phyloP scores from a whole-genome alignment of 129 eudicot genomes.

The Ambrosia artemisiifolia region DNA sequence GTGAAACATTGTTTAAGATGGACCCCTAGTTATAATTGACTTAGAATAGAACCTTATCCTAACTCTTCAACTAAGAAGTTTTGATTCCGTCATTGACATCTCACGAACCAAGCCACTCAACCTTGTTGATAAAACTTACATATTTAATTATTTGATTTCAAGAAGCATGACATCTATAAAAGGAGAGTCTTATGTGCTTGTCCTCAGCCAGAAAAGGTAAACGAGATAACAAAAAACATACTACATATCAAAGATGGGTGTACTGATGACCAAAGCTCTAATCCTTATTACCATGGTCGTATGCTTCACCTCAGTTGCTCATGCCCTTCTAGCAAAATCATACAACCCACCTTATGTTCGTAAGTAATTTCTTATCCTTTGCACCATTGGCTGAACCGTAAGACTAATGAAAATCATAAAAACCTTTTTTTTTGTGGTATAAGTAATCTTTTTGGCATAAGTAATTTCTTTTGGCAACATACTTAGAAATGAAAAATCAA shows the following conservation, averaged over 20 bases:
- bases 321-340: conserved; percentile 29
- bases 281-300: conserved; percentile 14
- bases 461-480: too few relatives aligned
- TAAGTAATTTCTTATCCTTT: conserved; percentile 19
- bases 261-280: conserved; percentile 10
- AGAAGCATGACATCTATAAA: conserved; percentile 14
- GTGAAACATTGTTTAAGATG: too few relatives aligned
- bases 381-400: too few relatives aligned
- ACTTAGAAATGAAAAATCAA: too few relatives aligned
- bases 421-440: too few relatives aligned
- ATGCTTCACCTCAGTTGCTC: conserved; percentile 17
- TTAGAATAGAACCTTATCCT: too few relatives aligned
- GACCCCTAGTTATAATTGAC: too few relatives aligned
- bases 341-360: conserved; percentile 36
- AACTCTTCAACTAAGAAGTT: too few relatives aligned
- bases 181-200: not conserved
- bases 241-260: conserved; percentile 13
- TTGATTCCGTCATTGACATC: too few relatives aligned
- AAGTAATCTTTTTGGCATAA: too few relatives aligned
- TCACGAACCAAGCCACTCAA: not conserved
- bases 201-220: not conserved
- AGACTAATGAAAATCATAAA: too few relatives aligned
- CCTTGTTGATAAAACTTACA: not conserved
- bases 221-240: not conserved
- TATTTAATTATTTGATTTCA: not conserved